A percentile compares a stretch with the other conserved stretches of the same genome.
Conservation (phyloP, 164 flowering plant species). For the Annona squamosa region DNA sequence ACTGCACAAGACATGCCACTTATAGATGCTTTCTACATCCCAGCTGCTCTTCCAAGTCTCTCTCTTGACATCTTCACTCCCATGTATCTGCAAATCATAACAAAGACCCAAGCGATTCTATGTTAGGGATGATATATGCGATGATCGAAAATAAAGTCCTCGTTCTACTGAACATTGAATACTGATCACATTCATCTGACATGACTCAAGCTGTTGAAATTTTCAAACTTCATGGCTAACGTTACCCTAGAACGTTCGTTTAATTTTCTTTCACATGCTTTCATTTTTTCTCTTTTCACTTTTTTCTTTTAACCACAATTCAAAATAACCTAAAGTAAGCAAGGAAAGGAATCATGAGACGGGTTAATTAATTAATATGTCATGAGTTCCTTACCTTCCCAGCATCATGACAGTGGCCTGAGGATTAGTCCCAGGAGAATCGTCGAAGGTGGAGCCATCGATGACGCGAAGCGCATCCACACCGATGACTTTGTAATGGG, state of each 20-base stretch:
- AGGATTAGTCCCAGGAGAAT: slow-evolving; percentile 86
- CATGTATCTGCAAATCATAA: slow-evolving; percentile 61
- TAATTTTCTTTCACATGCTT: no score
- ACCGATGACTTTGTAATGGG: slow-evolving; percentile 48
- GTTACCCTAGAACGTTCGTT: no score
- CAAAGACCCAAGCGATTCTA: neutral
- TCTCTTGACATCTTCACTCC: slow-evolving; percentile 75
- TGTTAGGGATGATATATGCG: neutral
- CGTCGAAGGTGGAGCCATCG: slow-evolving; percentile 57
- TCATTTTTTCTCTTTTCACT: neutral
- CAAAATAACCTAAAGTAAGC: neutral
- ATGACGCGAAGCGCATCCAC: slow-evolving; percentile 51
- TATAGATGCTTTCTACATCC: slow-evolving; percentile 18
- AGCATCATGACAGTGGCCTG: slow-evolving; percentile 89
- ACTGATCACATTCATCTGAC: no score
- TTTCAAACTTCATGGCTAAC: no score
- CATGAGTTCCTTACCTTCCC: slow-evolving; percentile 58
- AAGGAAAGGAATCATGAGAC: neutral
- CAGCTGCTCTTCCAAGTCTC: slow-evolving; percentile 59
- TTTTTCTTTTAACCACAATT: neutral
- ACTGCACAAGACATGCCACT: neutral
- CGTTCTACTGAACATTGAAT: no score
- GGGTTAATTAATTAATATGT: neutral
- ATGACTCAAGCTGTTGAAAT: no score
- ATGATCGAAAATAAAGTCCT: no score